Evolutionary conservation across 768 basidiomycete genomes (phyloP).

Genomic region (Hericium alpestre): DNA sequence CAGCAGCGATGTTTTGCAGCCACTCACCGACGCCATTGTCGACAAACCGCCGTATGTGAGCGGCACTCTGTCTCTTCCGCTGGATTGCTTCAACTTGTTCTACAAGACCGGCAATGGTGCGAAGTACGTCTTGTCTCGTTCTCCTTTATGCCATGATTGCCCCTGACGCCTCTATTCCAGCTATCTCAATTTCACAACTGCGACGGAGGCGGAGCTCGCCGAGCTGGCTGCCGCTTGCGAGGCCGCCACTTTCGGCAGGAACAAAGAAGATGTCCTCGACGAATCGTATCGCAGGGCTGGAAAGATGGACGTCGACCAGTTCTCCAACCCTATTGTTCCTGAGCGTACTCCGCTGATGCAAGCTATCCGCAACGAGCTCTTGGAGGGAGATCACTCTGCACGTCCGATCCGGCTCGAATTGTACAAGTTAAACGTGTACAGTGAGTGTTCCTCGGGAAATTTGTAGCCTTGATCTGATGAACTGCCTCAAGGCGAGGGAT

Average conservation of each 20-base stretch:
- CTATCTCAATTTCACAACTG: too few relatives aligned
- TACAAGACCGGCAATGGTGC: too few relatives aligned
- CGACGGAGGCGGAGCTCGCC: too few relatives aligned
- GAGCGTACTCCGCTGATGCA: conserved; percentile 3
- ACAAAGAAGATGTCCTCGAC: neutral
- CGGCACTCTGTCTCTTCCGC: too few relatives aligned
- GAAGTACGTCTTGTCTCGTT: too few relatives aligned
- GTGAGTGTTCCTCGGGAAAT: neutral
- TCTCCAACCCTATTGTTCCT: neutral
- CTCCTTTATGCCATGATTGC: too few relatives aligned
- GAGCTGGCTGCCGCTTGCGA: neutral
- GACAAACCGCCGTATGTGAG: too few relatives aligned
- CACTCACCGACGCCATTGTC: too few relatives aligned
- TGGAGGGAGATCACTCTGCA: neutral
- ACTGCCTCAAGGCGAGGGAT: conserved; percentile 12
- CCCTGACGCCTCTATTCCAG: too few relatives aligned
- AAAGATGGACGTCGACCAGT: neutral
- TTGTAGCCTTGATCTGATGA: too few relatives aligned
- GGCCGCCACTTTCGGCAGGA: neutral
- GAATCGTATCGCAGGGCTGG: conserved; percentile 1
- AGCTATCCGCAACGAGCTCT: neutral
- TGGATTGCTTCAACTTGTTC: too few relatives aligned
- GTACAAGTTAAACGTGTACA: conserved; percentile 3
- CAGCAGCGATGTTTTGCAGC: too few relatives aligned
- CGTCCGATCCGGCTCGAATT: neutral